Conservation (phyloP, 768 basidiomycete genomes). For the Russula lepida region DNA sequence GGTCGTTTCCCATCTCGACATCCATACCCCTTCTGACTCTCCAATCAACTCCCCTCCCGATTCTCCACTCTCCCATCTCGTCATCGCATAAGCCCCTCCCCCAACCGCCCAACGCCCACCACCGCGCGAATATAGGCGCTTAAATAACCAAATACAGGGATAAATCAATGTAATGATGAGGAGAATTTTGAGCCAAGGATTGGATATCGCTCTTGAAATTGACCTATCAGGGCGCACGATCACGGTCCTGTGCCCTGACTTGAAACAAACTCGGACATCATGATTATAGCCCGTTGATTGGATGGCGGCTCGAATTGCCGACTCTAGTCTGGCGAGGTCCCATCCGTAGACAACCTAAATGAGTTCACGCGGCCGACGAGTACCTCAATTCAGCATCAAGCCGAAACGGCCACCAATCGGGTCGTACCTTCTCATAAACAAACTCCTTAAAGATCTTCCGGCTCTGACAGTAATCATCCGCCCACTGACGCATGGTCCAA, state of each 20-base stretch:
- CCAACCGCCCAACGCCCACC: conserved; percentile 73
- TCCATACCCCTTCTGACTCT: conserved; percentile 69
- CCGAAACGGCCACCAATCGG: neutral
- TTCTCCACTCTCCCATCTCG: conserved; percentile 28
- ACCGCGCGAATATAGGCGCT: conserved; percentile 54
- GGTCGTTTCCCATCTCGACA: conserved; percentile 62
- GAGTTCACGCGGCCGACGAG: neutral
- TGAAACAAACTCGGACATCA: conserved; percentile 44
- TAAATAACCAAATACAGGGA: conserved; percentile 76
- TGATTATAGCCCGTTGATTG: conserved; percentile 34
- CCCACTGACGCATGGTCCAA: conserved; percentile 45
- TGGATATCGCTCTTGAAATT: conserved; percentile 60
- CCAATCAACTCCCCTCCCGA: conserved; percentile 40
- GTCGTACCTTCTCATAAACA: conserved; percentile 52
- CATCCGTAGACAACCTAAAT: conserved; percentile 51
- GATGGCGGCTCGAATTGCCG: conserved; percentile 33
- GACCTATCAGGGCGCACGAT: conserved; percentile 59
- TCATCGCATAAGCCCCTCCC: conserved; percentile 69
- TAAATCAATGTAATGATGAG: conserved; percentile 63
- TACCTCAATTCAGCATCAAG: neutral
- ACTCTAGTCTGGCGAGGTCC: conserved; percentile 37
- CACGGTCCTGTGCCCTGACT: conserved; percentile 39
- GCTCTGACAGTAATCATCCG: conserved; percentile 72
- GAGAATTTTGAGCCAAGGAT: conserved; percentile 62
- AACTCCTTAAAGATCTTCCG: conserved; percentile 71